Conservation (phyloP, 2,329 filamentous ascomycete genomes). For the Aplosporella prunicola region DNA sequence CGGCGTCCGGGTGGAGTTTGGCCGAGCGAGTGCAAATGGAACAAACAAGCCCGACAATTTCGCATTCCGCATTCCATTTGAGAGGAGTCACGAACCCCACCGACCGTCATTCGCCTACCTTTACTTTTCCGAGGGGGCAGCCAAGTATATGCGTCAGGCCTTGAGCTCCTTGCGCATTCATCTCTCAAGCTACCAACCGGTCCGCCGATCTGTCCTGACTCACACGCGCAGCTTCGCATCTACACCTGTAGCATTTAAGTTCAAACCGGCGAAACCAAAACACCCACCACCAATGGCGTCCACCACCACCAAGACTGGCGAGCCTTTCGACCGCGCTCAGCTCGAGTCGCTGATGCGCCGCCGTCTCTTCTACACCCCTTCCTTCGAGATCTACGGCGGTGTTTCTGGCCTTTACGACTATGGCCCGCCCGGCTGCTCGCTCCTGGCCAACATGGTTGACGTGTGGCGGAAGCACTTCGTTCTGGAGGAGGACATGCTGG, state of each 20-base stretch:
- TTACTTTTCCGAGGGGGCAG: conserved; percentile 16
- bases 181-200: conserved; percentile 14
- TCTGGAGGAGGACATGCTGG: conserved; percentile 83
- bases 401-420: conserved; percentile 88
- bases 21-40: too few species aligned
- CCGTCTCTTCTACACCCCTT: conserved; percentile 75
- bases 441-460: conserved; percentile 82
- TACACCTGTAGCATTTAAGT: conserved; percentile 21
- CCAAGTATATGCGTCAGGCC: conserved; percentile 31
- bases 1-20: too few species aligned
- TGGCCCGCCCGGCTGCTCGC: conserved; percentile 75
- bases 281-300: conserved; percentile 36
- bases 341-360: conserved; percentile 69
- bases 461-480: conserved; percentile 89
- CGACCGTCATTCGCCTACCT: conserved; percentile 16
- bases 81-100: conserved; percentile 12
- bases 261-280: conserved; percentile 20
- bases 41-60: too few species aligned
- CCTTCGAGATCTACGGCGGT: conserved; percentile 90
- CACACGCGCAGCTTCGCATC: conserved; percentile 27
- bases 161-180: conserved; percentile 29
- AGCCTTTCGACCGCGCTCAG: conserved; percentile 72
- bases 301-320: conserved; percentile 64
- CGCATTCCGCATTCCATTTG: too few species aligned
- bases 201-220: conserved; percentile 16